Evolutionary conservation across 306 rosid genomes (phyloP), one percentile per base, ranked within the genome.

Genomic region (Vicia villosa): DNA sequence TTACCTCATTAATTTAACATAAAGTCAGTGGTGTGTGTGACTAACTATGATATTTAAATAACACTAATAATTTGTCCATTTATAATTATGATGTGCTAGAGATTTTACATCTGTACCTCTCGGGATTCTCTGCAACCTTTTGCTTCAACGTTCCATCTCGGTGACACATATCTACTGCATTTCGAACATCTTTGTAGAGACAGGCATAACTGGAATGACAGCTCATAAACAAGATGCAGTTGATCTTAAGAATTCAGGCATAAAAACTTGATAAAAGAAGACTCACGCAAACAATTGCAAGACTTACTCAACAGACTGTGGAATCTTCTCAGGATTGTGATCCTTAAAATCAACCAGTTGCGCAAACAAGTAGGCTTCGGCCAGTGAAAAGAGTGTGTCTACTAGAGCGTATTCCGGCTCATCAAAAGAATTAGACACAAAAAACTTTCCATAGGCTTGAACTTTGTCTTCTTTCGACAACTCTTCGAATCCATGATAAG

Each of bases 131-230:
- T 49, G 97, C 99, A 75, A 94, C 99, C 95, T 86, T 87, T 82
- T 88, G 94, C 91, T 94, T 94, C 79, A 94, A 80, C 54, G 97
- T 87, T 78, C 99, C 99, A 69, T 94, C 99, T 10, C 97, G 96
- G 76, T 94, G 99, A 69, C 99, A 94, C 85, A 94, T 70, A 81
- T 94, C 99, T 73, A 94, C 96, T 6, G 99, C 99, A 61, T 96
- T 92, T 79, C 99, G 86, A 80, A 94, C 95, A 88, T 94, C 99
- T 85, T 82, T 94, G 79, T 91, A 94, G 81, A 94, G 82, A 41
- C 81, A 79, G 67, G 96, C 83, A 66, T 91, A 94, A 66, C 99
- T 94, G 86, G 62, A 74, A 78, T 74, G 47, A 60, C 15, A 70
- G 51, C 38, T 8, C 32, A 66, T 51, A 37, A 38, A 38, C 12